phyloP scores from a whole-genome alignment of 1,284 basidiomycete genomes.

The Sporisorium graminicola region DNA sequence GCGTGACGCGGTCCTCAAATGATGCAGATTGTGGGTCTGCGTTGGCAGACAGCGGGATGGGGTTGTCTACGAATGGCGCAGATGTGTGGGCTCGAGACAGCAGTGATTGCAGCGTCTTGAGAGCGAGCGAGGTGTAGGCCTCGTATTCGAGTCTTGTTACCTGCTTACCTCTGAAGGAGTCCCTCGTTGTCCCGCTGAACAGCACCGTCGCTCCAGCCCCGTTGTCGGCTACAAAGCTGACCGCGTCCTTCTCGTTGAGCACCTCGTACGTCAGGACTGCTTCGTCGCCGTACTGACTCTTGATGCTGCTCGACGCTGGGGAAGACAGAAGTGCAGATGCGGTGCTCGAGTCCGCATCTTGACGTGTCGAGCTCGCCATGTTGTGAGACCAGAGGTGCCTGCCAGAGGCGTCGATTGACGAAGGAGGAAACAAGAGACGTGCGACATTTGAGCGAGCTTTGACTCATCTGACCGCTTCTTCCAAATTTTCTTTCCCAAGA shows the following conservation, averaged over 20 bases:
- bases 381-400: not conserved
- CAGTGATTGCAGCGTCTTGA: constrained; percentile 75
- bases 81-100: constrained; percentile 31
- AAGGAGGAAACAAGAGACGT: not conserved
- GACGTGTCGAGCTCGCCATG: constrained; percentile 8
- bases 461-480: not conserved
- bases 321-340: constrained; percentile 17
- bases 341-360: not conserved
- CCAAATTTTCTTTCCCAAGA: not conserved
- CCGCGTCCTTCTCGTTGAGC: constrained; percentile 45
- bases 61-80: constrained; percentile 20
- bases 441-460: too few species aligned
- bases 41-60: constrained; percentile 18
- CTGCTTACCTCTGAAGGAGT: constrained; percentile 76
- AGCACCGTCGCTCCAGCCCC: constrained; percentile 71
- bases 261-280: constrained; percentile 52
- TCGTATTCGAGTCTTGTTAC: constrained; percentile 82
- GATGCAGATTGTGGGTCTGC: not conserved
- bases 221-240: constrained; percentile 38
- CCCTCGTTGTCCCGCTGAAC: constrained; percentile 81
- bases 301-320: constrained; percentile 10
- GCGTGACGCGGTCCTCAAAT: constrained; percentile 24
- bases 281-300: constrained; percentile 30
- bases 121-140: constrained; percentile 83
- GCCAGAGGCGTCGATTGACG: not conserved